phyloP scores from a whole-genome alignment of 257 asterid genomes.

The Scutellaria baicalensis region DNA sequence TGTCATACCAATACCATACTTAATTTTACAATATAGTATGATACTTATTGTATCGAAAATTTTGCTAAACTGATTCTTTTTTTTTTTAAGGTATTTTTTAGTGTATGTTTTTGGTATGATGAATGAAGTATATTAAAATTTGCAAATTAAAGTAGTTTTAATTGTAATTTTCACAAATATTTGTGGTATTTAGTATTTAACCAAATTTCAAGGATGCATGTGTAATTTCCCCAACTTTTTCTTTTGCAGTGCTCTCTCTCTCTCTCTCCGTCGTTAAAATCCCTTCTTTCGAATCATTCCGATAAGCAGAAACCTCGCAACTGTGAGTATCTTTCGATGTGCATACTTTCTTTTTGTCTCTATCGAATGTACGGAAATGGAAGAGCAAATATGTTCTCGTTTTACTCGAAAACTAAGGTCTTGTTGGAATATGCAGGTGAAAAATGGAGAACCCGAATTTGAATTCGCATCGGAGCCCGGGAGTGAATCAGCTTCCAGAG shows the following conservation, averaged over 20 bases:
- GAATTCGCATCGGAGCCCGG: slow-evolving; percentile 30
- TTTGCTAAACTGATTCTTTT: too few species aligned
- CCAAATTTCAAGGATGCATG: too few species aligned
- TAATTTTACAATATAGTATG: too few species aligned
- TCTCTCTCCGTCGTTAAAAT: neutral
- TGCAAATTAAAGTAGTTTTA: too few species aligned
- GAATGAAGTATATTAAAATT: too few species aligned
- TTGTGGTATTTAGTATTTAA: too few species aligned
- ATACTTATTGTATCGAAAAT: too few species aligned
- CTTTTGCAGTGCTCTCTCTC: neutral
- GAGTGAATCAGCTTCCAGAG: slow-evolving; percentile 76
- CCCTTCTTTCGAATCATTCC: slow-evolving; percentile 13
- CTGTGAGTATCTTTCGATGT: neutral
- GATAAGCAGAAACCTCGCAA: slow-evolving; percentile 9
- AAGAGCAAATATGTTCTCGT: neutral
- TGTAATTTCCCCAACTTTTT: too few species aligned
- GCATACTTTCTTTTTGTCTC: neutral
- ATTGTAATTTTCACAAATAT: too few species aligned
- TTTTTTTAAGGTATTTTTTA: too few species aligned
- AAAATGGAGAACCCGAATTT: slow-evolving; percentile 46
- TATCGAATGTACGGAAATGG: neutral
- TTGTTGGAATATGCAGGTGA: slow-evolving; percentile 29
- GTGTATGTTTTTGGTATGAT: too few species aligned
- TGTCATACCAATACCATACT: too few species aligned
- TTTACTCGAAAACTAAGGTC: neutral